These are phyloP conservation scores for Lagenidium giganteum DNA, from an alignment of 352 stramenopile species.

Conservation along the genomic window DNA sequence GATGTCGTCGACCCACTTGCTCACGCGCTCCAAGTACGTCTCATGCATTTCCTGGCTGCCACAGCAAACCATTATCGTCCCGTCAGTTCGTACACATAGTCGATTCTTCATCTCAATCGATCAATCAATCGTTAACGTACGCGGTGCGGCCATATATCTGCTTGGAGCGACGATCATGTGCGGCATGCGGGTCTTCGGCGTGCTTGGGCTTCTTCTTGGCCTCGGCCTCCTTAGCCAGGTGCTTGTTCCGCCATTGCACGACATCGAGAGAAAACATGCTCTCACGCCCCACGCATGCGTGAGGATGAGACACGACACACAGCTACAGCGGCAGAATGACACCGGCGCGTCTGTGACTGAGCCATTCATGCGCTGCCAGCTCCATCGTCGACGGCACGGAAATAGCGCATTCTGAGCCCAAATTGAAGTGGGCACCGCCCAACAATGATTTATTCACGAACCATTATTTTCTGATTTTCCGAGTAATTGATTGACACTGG, in stretches of 20 bases:
- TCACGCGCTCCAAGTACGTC: conserved; percentile 42
- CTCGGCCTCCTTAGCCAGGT: conserved; percentile 29
- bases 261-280: conserved; percentile 46
- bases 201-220: conserved; percentile 6
- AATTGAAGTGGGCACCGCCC: too few species aligned
- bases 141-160: conserved; percentile 11
- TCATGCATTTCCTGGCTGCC: conserved; percentile 60
- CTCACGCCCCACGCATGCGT: conserved; percentile 1
- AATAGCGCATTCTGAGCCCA: too few species aligned
- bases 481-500: too few species aligned
- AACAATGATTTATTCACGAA: too few species aligned
- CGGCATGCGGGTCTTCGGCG: conserved; percentile 11
- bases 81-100: neutral
- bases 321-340: too few species aligned
- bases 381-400: too few species aligned
- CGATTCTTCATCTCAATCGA: neutral
- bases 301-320: conserved; percentile 3
- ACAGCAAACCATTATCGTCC: too few species aligned
- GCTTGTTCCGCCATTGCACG: conserved; percentile 30
- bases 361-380: too few species aligned
- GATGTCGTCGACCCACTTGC: conserved; percentile 30
- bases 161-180: conserved; percentile 6
- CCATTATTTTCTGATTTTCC: too few species aligned
- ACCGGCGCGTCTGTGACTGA: too few species aligned
- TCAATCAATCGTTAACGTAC: too few species aligned